Evolutionary conservation across 2,329 filamentous ascomycete species (phyloP), one percentile per base, ranked within the genome.

Genomic region (Colletotrichum tropicale): DNA sequence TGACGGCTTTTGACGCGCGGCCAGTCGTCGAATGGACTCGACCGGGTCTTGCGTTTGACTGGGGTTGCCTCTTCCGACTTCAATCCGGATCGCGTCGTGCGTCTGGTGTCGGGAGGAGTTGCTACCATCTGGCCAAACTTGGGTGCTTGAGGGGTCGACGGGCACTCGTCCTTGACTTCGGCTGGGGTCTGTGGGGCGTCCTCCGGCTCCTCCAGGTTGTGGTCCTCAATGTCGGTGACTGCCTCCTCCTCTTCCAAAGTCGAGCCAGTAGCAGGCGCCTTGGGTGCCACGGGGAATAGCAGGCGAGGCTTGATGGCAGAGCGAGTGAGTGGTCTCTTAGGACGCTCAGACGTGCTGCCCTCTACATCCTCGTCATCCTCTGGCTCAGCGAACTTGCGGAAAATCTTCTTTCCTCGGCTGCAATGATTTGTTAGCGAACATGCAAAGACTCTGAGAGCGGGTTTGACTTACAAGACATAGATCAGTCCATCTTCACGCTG

Each of bases 381-480:
- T 43, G 78, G 82, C 34, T 87, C 85, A 9, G 86, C 83, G 79
- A 93, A 95, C 81, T 93, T 94, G 83, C 93, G 92, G 86, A 95
- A 95, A 72, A 95, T 88, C 82, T 92, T 95, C 87, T 94, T 95
- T 82, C 95, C 95, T 80, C 95, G 95, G 88, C 94, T 96, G 76
- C 21, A 18, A 24, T 10, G 18, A 16, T 64, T 65, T 18, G 66
- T 71, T 66, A 74, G 75, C 68, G 18, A 62, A 8, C 79, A 77
- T 34, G 55, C 18, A 8, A 71, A 16, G 18, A 24, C 7, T 8
- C 18, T 48, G 5, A 28, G n/a, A n/a, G 28, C 5, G 15, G 24
- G 30, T 52, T 21, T 60, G 78, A 93, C 94, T 90, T 89, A 96
- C 94, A 96, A 96, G 15, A 93, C 90, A 80, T 93, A 95, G 76